Conservation (phyloP, 345 rosid genomes). For the Eucalyptus pauciflora region DNA sequence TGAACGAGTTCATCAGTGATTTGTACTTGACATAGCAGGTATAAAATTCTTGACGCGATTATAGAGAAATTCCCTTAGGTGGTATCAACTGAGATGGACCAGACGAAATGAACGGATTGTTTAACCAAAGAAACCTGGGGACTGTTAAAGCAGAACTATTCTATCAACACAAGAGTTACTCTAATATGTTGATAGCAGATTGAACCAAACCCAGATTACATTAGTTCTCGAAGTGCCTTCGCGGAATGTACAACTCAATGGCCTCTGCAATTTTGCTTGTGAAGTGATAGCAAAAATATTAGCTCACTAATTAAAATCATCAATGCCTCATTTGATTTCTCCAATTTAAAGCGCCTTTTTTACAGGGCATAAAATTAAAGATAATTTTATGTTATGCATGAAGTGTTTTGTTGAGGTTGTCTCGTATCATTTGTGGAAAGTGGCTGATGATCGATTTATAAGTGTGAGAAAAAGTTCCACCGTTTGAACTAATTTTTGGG, state of each 20-base stretch:
- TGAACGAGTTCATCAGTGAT: neutral
- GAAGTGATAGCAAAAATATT: neutral
- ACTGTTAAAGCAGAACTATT: no score
- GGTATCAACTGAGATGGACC: neutral
- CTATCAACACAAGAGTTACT: no score
- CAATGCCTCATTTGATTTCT: neutral
- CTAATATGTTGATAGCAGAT: no score
- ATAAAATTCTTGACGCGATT: no score
- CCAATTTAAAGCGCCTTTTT: neutral
- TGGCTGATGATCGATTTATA: rapidly evolving
- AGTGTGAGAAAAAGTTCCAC: rapidly evolving
- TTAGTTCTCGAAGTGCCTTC: neutral
- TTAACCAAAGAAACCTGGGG: no score
- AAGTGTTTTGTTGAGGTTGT: neutral
- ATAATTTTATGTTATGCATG: neutral
- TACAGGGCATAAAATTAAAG: rapidly evolving
- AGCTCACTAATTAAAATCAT: neutral
- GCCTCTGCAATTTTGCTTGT: neutral
- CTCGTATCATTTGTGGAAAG: rapidly evolving
- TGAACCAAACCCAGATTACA: no score
- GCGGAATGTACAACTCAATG: neutral
- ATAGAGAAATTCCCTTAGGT: neutral
- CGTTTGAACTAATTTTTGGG: rapidly evolving
- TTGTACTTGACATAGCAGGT: neutral
- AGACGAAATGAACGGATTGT: no score